A percentile compares a stretch with the other conserved stretches of the same genome.
Evolutionary conservation across 495 filamentous ascomycete species (phyloP).

Genomic region (Penicillium paradoxum): DNA sequence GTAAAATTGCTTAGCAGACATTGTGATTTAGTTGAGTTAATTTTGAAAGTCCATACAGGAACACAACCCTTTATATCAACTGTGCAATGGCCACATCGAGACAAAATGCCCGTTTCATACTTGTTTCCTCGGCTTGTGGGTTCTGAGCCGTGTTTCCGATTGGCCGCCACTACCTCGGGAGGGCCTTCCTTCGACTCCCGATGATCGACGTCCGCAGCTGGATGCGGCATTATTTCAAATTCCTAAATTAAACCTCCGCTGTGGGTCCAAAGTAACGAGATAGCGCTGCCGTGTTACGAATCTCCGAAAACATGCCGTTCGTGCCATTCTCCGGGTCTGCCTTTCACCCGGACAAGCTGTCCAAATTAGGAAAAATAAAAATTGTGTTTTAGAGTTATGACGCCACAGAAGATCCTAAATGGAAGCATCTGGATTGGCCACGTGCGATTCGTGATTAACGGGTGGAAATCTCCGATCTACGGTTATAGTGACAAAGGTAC

Average conservation of each 20-base stretch:
- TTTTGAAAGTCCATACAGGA: not conserved
- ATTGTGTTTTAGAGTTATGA: no score
- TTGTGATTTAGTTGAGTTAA: not conserved
- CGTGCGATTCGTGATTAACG: no score
- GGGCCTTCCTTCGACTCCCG: not conserved
- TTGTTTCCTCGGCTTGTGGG: constrained; percentile 4
- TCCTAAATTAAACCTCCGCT: not conserved
- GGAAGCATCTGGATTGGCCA: no score
- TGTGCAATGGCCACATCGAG: not conserved
- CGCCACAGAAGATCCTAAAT: no score
- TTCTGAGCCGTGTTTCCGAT: not conserved
- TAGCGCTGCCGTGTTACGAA: not conserved
- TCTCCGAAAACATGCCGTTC: not conserved
- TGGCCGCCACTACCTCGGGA: not conserved
- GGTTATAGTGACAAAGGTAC: no score
- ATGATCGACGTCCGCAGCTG: not conserved
- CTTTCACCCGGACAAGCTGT: no score
- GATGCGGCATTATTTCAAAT: not conserved
- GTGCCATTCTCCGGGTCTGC: no score
- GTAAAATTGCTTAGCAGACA: constrained; percentile 33
- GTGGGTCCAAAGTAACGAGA: not conserved
- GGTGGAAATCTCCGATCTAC: no score
- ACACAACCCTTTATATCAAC: constrained; percentile 1
- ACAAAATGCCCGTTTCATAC: not conserved
- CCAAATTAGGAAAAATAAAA: no score